These are phyloP conservation scores for Rhodamnia argentea DNA, from an alignment of 345 rosid species.

Conservation along the genomic window DNA sequence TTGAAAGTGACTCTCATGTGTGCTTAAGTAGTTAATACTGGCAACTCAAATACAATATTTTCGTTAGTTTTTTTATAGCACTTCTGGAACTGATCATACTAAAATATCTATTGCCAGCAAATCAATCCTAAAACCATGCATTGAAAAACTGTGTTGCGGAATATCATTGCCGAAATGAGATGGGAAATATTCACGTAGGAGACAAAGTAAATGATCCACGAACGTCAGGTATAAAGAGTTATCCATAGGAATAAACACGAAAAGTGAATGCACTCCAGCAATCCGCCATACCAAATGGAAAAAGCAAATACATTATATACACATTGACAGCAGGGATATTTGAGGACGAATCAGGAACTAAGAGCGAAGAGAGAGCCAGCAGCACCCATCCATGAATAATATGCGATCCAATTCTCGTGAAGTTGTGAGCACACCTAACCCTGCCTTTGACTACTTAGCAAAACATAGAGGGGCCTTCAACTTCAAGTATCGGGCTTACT, in stretches of 20 bases:
- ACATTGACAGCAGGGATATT: neutral
- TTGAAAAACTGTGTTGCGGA: neutral
- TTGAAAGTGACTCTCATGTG: neutral
- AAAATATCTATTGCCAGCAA: neutral
- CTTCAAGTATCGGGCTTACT: too few species aligned
- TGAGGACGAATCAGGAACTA: conserved; percentile 48
- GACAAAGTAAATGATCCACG: neutral
- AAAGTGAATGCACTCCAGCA: neutral
- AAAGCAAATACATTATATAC: neutral
- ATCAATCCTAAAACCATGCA: neutral
- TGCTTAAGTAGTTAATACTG: neutral
- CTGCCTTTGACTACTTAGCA: neutral
- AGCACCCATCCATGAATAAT: conserved; percentile 79
- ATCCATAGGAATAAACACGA: neutral
- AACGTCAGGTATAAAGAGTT: neutral
- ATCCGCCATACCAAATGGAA: neutral
- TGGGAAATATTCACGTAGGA: neutral
- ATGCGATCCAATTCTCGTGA: conserved; percentile 75
- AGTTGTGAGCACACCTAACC: neutral
- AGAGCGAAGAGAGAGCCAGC: conserved; percentile 64
- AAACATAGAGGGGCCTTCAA: neutral
- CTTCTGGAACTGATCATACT: neutral
- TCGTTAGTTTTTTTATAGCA: neutral
- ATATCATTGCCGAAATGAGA: neutral
- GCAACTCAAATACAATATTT: neutral